phyloP scores from a whole-genome alignment of 106 monocot species.

The Gastrodia elata region DNA sequence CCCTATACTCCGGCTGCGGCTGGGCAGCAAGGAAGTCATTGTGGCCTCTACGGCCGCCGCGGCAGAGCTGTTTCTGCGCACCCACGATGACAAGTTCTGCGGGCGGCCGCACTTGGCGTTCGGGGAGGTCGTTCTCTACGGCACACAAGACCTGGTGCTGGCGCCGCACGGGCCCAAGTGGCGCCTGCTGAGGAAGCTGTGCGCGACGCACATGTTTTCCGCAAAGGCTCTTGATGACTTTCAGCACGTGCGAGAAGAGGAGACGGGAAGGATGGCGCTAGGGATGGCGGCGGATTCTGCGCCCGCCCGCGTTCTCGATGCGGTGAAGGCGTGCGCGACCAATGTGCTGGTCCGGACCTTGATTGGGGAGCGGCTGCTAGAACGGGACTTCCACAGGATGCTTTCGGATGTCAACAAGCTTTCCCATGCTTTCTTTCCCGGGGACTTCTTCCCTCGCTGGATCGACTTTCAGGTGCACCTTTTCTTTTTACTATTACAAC shows the following conservation, averaged over 20 bases:
- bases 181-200: conserved; percentile 42
- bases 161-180: conserved; percentile 48
- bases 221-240: conserved; percentile 31
- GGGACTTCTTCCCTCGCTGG: conserved; percentile 45
- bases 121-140: conserved; percentile 15
- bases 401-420: conserved; percentile 35
- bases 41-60: conserved; percentile 28
- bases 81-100: conserved; percentile 31
- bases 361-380: background rate
- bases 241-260: conserved; percentile 18
- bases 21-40: conserved; percentile 26
- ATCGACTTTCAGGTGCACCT: conserved; percentile 27
- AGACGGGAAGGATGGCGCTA: conserved; percentile 12
- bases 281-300: background rate
- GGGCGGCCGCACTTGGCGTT: conserved; percentile 28
- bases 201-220: conserved; percentile 41
- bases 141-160: conserved; percentile 28
- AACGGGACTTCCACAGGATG: conserved; percentile 19
- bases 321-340: background rate
- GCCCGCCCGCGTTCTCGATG: background rate
- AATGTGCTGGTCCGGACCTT: background rate
- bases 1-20: conserved; percentile 32
- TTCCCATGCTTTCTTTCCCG: conserved; percentile 26
- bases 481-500: too few relatives aligned
- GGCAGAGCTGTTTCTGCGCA: conserved; percentile 24